Evolutionary conservation across 805 yeast genomes (phyloP), one percentile per base, ranked within the genome.

Genomic region (Kodamaea leandrae): DNA sequence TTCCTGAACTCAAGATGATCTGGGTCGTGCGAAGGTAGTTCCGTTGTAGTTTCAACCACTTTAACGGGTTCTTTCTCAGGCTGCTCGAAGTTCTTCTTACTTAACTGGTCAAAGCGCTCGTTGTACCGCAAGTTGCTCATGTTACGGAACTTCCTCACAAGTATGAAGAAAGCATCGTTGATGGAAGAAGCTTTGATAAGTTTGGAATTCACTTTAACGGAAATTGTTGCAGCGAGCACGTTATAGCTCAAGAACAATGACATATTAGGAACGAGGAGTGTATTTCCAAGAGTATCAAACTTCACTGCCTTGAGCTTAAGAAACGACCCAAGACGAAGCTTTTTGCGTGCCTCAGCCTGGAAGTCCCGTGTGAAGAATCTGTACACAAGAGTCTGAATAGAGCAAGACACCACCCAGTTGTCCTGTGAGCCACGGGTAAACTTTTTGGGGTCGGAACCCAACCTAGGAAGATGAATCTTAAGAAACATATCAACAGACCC

Each of bases 81-180:
- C 23, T 36, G 16, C n/a, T 26, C 30, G 4, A 5, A 13, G 20
- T 27, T 33, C 16, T 24, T 26, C 15, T 20, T 34, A 16, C 14
- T 32, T 17, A 29, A 39, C 35, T 15, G n/a, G n/a, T 38, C 41
- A 19, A 30, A 38, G 13, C 32, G 41, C 18, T 41, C 43, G 8
- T 51, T 55, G 44, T 58, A 68, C n/a, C 53, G 54, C 2, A 36
- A 26, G 17, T 57, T 63, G 15, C 43, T 47, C 30, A 63, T 55
- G 39, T 66, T 68, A 32, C 64, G 47, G 7, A 66, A 37, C 36
- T 54, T 56, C 34, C 68, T 45, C 5, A 68, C 60, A 14, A 68
- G 49, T 25, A 61, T 60, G 44, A 69, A 68, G 4, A 69, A 50
- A 33, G 60, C 64, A 9, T 58, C 60, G 48, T 69, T 69, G 10